Conservation (phyloP, 2,329 filamentous ascomycete genomes). For the Ophiocordyceps camponoti-floridani region DNA sequence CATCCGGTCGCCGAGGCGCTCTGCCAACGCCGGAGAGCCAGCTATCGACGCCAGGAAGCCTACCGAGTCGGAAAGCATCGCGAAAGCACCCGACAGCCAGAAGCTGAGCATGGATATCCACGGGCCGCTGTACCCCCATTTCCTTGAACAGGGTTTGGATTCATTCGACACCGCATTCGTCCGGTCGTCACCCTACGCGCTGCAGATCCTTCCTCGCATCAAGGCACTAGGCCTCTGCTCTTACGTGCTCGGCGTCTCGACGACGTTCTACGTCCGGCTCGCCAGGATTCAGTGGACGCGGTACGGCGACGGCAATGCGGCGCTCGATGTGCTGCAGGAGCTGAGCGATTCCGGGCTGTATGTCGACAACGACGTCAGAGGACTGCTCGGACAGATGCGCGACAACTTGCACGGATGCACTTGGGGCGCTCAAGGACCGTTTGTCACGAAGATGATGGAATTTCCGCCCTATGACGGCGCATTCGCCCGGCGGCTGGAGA, state of each 20-base stretch:
- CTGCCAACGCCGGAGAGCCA: not conserved
- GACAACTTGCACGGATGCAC: slow-evolving; percentile 16
- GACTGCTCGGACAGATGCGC: slow-evolving; percentile 12
- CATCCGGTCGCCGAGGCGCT: not conserved
- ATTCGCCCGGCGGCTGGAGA: slow-evolving; percentile 10
- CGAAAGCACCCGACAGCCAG: slow-evolving; percentile 4
- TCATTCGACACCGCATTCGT: slow-evolving; percentile 39
- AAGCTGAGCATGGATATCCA: slow-evolving; percentile 34
- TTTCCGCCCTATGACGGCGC: slow-evolving; percentile 15
- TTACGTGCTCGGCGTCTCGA: slow-evolving; percentile 54
- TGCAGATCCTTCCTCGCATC: slow-evolving; percentile 46
- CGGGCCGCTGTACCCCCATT: slow-evolving; percentile 45
- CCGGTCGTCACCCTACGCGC: slow-evolving; percentile 37
- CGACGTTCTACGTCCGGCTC: slow-evolving; percentile 51
- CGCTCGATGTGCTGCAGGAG: slow-evolving; percentile 41
- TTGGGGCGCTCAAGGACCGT: slow-evolving; percentile 17
- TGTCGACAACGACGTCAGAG: slow-evolving; percentile 23
- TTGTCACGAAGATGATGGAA: slow-evolving; percentile 21
- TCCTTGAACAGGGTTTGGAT: slow-evolving; percentile 37
- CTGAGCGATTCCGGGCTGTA: slow-evolving; percentile 47
- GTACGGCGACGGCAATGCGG: slow-evolving; percentile 35
- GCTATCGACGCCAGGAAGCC: not conserved
- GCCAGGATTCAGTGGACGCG: slow-evolving; percentile 43
- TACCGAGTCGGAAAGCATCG: too few relatives aligned
- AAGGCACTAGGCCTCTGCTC: slow-evolving; percentile 50